phyloP scores from a whole-genome alignment of 2,329 filamentous ascomycete genomes.

The Chaetomium sp. region DNA sequence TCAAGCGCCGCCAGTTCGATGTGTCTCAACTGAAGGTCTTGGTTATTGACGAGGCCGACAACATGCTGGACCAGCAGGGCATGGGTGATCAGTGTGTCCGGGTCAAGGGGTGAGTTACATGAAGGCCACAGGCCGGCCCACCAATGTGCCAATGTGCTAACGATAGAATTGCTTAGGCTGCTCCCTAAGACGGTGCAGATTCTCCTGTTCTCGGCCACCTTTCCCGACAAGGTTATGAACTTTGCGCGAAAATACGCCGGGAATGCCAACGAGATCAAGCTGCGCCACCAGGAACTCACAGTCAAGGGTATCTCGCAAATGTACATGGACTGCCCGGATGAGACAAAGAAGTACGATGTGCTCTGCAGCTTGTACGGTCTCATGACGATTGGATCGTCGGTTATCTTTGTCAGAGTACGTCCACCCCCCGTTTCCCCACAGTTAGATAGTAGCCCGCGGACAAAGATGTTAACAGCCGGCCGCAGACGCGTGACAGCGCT shows the following conservation, averaged over 20 bases:
- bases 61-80: slow-evolving; percentile 95
- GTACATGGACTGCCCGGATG: slow-evolving; percentile 84
- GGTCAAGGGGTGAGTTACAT: slow-evolving; percentile 67
- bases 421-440: background rate
- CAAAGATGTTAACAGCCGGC: background rate
- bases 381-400: slow-evolving; percentile 93
- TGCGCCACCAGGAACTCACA: slow-evolving; percentile 85
- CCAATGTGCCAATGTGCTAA: slow-evolving; percentile 3
- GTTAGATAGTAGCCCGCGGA: no score
- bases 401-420: slow-evolving; percentile 88
- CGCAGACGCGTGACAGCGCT: slow-evolving; percentile 76
- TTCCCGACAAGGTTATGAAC: slow-evolving; percentile 75
- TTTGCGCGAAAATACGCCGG: slow-evolving; percentile 84
- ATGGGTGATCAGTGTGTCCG: slow-evolving; percentile 91
- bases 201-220: slow-evolving; percentile 91
- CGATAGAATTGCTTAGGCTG: slow-evolving; percentile 42
- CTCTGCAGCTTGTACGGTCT: slow-evolving; percentile 91
- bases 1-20: slow-evolving; percentile 70
- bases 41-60: slow-evolving; percentile 94
- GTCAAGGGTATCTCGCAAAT: slow-evolving; percentile 97
- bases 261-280: slow-evolving; percentile 75
- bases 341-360: slow-evolving; percentile 78
- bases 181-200: slow-evolving; percentile 73
- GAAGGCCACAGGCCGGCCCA: background rate
- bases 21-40: slow-evolving; percentile 67